phyloP scores from a whole-genome alignment of 1,139 yeast genomes.

The Pichiaceae sp. region DNA sequence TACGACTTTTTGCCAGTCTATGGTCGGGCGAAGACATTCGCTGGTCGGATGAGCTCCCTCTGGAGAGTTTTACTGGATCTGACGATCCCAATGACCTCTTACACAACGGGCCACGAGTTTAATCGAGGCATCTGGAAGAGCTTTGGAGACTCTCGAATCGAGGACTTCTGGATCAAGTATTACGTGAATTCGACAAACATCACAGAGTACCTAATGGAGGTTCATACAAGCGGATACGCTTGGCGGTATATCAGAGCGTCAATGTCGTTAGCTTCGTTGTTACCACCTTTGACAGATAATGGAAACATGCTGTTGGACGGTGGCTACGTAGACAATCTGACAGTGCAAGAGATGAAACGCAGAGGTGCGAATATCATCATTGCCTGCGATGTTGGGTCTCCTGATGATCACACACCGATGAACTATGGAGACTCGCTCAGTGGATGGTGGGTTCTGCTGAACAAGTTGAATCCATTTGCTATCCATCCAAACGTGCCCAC shows the following conservation, averaged over 20 bases:
- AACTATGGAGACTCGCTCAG: conserved; percentile 87
- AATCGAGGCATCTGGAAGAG: conserved; percentile 95
- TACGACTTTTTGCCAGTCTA: conserved; percentile 85
- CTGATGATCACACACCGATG: conserved; percentile 88
- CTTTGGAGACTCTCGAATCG: conserved; percentile 86
- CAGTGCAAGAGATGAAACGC: conserved; percentile 83
- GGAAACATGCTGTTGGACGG: conserved; percentile 95
- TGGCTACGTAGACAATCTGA: conserved; percentile 89
- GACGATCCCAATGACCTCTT: conserved; percentile 90
- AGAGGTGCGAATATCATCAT: conserved; percentile 82
- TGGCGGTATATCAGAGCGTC: conserved; percentile 96
- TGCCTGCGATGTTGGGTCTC: conserved; percentile 97
- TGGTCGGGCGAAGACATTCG: conserved; percentile 82
- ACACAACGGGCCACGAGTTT: conserved; percentile 94
- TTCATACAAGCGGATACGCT: conserved; percentile 85
- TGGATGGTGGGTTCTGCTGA: conserved; percentile 85
- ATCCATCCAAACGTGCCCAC: conserved; percentile 83
- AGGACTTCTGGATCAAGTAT: conserved; percentile 89
- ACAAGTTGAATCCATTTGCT: conserved; percentile 88
- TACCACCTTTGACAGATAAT: conserved; percentile 83
- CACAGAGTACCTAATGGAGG: conserved; percentile 91
- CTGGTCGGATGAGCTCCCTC: conserved; percentile 70
- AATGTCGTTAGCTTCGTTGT: conserved; percentile 89
- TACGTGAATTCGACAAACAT: conserved; percentile 93
- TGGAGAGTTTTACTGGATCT: conserved; percentile 83